phyloP scores from a whole-genome alignment of 768 basidiomycete genomes.

The Pleurotus giganteus region DNA sequence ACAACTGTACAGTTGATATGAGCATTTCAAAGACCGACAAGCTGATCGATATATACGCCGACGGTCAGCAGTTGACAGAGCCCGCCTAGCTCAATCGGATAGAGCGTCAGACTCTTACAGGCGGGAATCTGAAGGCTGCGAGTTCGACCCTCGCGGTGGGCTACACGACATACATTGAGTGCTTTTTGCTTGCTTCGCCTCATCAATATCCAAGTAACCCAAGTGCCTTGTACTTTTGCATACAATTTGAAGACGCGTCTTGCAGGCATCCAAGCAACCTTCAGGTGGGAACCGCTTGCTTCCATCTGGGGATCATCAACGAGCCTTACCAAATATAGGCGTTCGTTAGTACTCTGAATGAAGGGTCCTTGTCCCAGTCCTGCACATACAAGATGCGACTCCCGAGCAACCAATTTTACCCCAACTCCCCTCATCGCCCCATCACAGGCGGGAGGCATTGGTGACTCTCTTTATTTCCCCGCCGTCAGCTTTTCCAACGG shows the following conservation, averaged over 20 bases:
- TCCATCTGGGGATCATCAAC: background rate
- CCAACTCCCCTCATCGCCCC: background rate
- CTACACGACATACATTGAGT: slow-evolving; percentile 28
- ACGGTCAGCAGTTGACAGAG: slow-evolving; percentile 6
- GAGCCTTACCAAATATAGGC: slow-evolving; percentile 3
- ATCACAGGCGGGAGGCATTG: background rate
- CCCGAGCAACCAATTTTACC: background rate
- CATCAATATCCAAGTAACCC: background rate
- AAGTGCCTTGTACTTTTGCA: too few relatives aligned
- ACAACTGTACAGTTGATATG: slow-evolving; percentile 10
- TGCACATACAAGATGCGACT: slow-evolving; percentile 4
- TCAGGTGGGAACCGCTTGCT: background rate
- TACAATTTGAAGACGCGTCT: too few relatives aligned
- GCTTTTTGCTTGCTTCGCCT: background rate
- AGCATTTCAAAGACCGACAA: background rate
- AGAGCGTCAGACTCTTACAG: slow-evolving; percentile 61
- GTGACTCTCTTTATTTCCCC: background rate
- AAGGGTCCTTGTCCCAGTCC: background rate
- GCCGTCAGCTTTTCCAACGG: slow-evolving; percentile 5
- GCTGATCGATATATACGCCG: background rate
- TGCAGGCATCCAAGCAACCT: slow-evolving; percentile 5
- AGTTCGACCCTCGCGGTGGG: slow-evolving; percentile 84
- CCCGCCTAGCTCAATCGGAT: slow-evolving; percentile 67
- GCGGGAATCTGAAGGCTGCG: slow-evolving; percentile 70
- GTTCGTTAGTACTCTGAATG: slow-evolving; percentile 9